Evolutionary conservation across 2,329 filamentous ascomycete genomes (phyloP).

Genomic region (Aspergillus neoniger): DNA sequence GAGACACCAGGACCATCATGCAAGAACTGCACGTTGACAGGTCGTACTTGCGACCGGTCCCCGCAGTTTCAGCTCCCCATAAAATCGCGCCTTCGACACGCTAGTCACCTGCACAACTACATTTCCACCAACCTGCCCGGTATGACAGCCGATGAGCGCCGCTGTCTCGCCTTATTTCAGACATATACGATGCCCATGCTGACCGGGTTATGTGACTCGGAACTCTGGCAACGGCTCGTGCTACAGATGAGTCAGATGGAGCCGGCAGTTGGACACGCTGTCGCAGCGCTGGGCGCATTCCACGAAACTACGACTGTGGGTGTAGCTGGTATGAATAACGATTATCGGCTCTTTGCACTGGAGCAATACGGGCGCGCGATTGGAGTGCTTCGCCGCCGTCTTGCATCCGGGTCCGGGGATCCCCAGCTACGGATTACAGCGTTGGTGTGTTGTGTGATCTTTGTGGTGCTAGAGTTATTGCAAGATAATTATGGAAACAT

Average conservation of each 20-base stretch:
- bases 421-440: constrained; percentile 5
- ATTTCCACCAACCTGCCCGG: neutral
- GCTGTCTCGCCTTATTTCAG: constrained; percentile 23
- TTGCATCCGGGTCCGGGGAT: constrained; percentile 3
- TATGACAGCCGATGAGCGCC: constrained; percentile 20
- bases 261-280: constrained; percentile 12
- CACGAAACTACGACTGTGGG: neutral
- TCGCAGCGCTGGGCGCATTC: constrained; percentile 8
- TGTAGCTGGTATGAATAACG: neutral
- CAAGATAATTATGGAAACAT: neutral
- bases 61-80: constrained; percentile 14
- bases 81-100: neutral
- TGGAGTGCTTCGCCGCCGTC: neutral
- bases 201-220: constrained; percentile 17
- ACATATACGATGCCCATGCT: constrained; percentile 20
- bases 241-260: constrained; percentile 8
- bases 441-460: constrained; percentile 13
- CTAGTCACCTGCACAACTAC: neutral
- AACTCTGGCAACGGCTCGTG: constrained; percentile 9
- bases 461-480: neutral
- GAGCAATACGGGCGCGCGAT: constrained; percentile 8
- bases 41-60: constrained; percentile 44
- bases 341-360: constrained; percentile 12
- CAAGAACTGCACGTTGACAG: constrained; percentile 37
- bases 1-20: constrained; percentile 36